Base-by-base conservation (phyloP, 176 grass and related monocot genomes). In the Triticum urartu region DNA sequence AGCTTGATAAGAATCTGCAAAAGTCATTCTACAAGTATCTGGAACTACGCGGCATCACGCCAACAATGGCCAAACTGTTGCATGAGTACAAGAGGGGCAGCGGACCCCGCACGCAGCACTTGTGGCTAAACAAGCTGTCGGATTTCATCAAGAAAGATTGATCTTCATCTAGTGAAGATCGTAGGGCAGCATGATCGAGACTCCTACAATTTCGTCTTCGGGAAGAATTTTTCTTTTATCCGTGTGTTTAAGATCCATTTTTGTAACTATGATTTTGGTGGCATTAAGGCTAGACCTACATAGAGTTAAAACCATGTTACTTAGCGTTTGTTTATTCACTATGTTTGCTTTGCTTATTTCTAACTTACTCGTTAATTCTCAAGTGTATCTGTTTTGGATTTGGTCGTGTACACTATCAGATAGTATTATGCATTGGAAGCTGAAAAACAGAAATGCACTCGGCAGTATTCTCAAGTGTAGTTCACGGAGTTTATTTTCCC, bases 11-110 rank as follows among this genome's bases (percentile, higher is more conserved):
- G 83, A 98, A 98, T 25, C 78, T 95, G 64, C 93, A 98, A 68
- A 95, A 79, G 85, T 93, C 93, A 25, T 95, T 98, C 60, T 88
- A 95, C 88, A 95, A 93, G 79, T 98, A 95, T 68, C 77, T 98
- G 83, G 93, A 98, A 32, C 81, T 93, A 21, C 83, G 93, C 34
- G 95, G 95, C 36, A 89, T 98, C 78, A 89, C 93, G 3, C 88
- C 89, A 5, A 68, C 74, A 78, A 92, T 86, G 2, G 95, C 86
- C 74, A 98, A 98, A 79, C 90, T 93, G 78, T 82, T 98, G 89
- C 93, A 92, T 1, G 83, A 84, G 70, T 98, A 92, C 85, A 92
- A 93, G 95, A 93, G 89, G 48, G 95, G 89, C 88, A 93, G 93
- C 70, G 91, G 92, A 59, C 90, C 86, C 78, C 93, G 86, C 10